Evolutionary conservation across 495 filamentous ascomycete species (phyloP).

Genomic region (Chlorociboria aeruginascens): DNA sequence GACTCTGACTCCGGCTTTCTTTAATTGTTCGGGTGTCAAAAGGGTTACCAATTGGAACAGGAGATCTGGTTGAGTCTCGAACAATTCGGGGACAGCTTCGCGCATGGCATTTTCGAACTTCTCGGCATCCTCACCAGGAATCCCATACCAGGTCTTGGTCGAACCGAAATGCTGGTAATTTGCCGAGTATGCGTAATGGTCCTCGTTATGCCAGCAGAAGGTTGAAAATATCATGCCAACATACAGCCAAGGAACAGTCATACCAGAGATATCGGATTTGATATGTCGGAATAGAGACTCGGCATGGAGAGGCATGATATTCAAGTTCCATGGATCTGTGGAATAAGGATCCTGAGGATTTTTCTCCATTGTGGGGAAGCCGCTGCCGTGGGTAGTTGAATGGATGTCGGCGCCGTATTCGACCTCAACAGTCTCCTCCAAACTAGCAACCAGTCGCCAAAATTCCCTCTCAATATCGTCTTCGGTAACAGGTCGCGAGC

Average conservation of each 20-base stretch:
- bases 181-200: slow-evolving; percentile 94
- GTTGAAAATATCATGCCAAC: slow-evolving; percentile 99
- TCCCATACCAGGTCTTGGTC: slow-evolving; percentile 99
- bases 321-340: slow-evolving; percentile 91
- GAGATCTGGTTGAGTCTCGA: slow-evolving; percentile 93
- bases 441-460: slow-evolving; percentile 84
- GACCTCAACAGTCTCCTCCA: slow-evolving; percentile 92
- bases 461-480: slow-evolving; percentile 97
- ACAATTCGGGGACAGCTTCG: slow-evolving; percentile 88
- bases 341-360: slow-evolving; percentile 79
- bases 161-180: slow-evolving; percentile 99
- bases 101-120: slow-evolving; percentile 94
- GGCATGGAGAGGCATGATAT: slow-evolving; percentile 78
- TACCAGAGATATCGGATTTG: slow-evolving; percentile 97
- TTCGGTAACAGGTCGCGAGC: slow-evolving; percentile 69
- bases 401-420: slow-evolving; percentile 99
- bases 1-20: slow-evolving; percentile 85
- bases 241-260: slow-evolving; percentile 99
- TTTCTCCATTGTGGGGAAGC: slow-evolving; percentile 91
- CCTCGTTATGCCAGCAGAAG: slow-evolving; percentile 99
- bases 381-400: slow-evolving; percentile 94
- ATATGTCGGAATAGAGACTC: slow-evolving; percentile 95
- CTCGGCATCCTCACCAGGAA: slow-evolving; percentile 83
- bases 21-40: slow-evolving; percentile 85
- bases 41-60: slow-evolving; percentile 95